Evolutionary conservation across 768 basidiomycete species (phyloP).

Genomic region (Leccinellum albellum): DNA sequence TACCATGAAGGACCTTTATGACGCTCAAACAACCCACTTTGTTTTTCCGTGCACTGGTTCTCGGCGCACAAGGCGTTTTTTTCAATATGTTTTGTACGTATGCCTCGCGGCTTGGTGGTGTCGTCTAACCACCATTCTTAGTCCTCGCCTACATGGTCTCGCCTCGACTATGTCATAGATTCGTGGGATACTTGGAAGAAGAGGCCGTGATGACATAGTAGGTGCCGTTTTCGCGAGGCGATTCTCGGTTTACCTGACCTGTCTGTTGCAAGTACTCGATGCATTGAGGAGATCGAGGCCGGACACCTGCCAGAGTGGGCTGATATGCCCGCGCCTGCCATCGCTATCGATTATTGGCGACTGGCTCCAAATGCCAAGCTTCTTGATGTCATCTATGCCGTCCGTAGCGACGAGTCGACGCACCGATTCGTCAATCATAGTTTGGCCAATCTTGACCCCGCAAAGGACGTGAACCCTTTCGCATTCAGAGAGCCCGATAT

Average conservation of each 20-base stretch:
- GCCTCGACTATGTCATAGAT: slow-evolving; percentile 77
- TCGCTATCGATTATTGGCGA: slow-evolving; percentile 96
- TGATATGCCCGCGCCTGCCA: slow-evolving; percentile 72
- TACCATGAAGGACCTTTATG: slow-evolving; percentile 81
- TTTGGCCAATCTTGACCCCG: slow-evolving; percentile 76
- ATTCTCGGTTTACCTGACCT: slow-evolving; percentile 16
- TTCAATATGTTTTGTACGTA: slow-evolving; percentile 82
- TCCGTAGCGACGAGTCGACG: slow-evolving; percentile 89
- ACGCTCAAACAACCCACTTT: slow-evolving; percentile 76
- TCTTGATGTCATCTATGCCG: slow-evolving; percentile 86
- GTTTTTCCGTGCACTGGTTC: slow-evolving; percentile 76
- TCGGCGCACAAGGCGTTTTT: slow-evolving; percentile 90
- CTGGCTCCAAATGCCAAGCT: slow-evolving; percentile 68
- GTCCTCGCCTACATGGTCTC: slow-evolving; percentile 78
- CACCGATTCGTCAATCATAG: slow-evolving; percentile 97
- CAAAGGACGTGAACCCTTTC: slow-evolving; percentile 85
- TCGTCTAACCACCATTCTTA: slow-evolving; percentile 28
- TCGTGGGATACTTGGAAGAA: slow-evolving; percentile 91
- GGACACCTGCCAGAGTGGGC: slow-evolving; percentile 82
- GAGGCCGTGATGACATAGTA: slow-evolving; percentile 93
- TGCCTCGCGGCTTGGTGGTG: slow-evolving; percentile 8
- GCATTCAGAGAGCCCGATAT: slow-evolving; percentile 87
- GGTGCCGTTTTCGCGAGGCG: slow-evolving; percentile 29
- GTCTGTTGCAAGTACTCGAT: slow-evolving; percentile 54
- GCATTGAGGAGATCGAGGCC: slow-evolving; percentile 78